Evolutionary conservation across 805 yeast genomes (phyloP).

Genomic region (Debaryomyces castellii): DNA sequence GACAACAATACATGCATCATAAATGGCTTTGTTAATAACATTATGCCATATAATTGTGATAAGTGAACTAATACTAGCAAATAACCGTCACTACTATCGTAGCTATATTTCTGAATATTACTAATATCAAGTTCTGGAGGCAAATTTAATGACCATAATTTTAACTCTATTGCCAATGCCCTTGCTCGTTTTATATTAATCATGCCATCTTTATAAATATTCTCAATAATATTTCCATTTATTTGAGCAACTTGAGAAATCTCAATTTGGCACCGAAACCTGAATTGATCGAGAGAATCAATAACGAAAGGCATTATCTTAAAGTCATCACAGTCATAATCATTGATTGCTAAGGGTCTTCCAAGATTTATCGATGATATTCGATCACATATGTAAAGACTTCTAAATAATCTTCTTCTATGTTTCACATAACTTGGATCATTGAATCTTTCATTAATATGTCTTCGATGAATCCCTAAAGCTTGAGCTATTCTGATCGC

Average conservation of each 20-base stretch:
- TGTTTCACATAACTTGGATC: slow-evolving; percentile 23
- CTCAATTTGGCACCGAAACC: slow-evolving; percentile 23
- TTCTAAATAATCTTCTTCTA: slow-evolving; percentile 35
- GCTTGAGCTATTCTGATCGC: slow-evolving; percentile 45
- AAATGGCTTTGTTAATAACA: slow-evolving; percentile 42
- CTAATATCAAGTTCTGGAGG: slow-evolving; percentile 26
- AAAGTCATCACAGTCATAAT: slow-evolving; percentile 39
- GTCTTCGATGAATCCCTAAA: slow-evolving; percentile 39
- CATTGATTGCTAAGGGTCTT: slow-evolving; percentile 26
- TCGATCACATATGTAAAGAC: slow-evolving; percentile 33
- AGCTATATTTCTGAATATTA: neutral
- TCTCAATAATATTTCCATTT: slow-evolving; percentile 27
- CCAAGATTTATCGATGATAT: slow-evolving; percentile 35
- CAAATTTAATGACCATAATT: slow-evolving; percentile 30
- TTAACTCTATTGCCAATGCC: slow-evolving; percentile 34
- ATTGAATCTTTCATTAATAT: slow-evolving; percentile 36
- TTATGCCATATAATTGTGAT: slow-evolving; percentile 34
- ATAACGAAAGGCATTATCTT: slow-evolving; percentile 2
- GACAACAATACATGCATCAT: slow-evolving; percentile 27
- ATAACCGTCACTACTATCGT: slow-evolving; percentile 12
- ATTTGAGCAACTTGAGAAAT: slow-evolving; percentile 26
- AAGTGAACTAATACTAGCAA: slow-evolving; percentile 32
- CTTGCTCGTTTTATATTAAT: slow-evolving; percentile 30
- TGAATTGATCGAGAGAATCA: slow-evolving; percentile 17
- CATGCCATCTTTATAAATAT: slow-evolving; percentile 29